Evolutionary conservation across 1,284 basidiomycete species (phyloP).

Genomic region (Apiotrichum sp.): DNA sequence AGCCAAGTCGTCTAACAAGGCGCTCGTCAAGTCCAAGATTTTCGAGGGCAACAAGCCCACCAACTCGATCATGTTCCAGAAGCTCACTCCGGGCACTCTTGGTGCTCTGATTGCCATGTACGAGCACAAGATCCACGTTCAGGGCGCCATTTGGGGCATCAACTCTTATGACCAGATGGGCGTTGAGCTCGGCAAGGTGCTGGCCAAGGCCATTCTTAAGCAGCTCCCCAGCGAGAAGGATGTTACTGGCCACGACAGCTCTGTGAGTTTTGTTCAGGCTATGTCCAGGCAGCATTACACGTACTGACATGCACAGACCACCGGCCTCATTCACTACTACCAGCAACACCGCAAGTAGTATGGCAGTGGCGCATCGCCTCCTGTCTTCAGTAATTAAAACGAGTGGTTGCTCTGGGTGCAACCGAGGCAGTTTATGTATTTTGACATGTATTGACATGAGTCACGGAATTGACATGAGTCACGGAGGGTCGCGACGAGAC

Average conservation of each 20-base stretch:
- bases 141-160: constrained; percentile 96
- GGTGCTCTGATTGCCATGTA: constrained; percentile 53
- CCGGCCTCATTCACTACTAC: constrained; percentile 89
- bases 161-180: constrained; percentile 81
- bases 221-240: constrained; percentile 76
- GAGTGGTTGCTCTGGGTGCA: no score
- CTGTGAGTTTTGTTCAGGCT: constrained; percentile 53
- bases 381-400: no score
- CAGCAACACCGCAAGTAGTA: constrained; percentile 62
- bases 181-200: constrained; percentile 88
- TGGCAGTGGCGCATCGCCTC: no score
- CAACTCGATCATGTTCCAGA: constrained; percentile 92
- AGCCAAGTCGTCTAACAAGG: constrained; percentile 63
- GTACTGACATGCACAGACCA: constrained; percentile 56
- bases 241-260: constrained; percentile 85
- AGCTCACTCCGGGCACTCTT: constrained; percentile 82
- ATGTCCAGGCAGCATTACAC: no score
- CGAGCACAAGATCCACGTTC: constrained; percentile 98
- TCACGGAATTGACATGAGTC: no score
- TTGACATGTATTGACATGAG: no score
- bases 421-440: no score
- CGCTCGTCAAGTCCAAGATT: constrained; percentile 91
- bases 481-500: no score
- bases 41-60: constrained; percentile 97
- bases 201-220: constrained; percentile 89